These are phyloP conservation scores for Aureobasidium sp. DNA, from an alignment of 2,329 filamentous ascomycete genomes.

Conservation along the genomic window DNA sequence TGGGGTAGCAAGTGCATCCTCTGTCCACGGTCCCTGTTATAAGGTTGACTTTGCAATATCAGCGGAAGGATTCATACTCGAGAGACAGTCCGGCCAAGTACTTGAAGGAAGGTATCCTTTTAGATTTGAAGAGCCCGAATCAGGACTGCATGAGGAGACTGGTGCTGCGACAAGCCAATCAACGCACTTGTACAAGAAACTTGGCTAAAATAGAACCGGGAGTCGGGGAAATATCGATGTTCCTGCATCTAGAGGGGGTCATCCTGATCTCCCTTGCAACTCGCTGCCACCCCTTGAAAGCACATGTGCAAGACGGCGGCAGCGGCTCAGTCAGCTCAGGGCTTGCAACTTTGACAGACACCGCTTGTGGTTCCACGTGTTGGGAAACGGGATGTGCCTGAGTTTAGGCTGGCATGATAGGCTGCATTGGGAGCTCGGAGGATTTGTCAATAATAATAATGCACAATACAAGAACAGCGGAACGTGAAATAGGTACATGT, in stretches of 20 bases:
- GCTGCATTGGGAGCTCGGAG: background rate
- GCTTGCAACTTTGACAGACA: background rate
- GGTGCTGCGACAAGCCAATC: background rate
- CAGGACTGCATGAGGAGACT: background rate
- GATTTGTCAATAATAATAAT: background rate
- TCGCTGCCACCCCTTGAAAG: background rate
- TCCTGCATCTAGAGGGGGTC: background rate
- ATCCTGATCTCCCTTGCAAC: background rate
- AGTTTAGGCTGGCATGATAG: background rate
- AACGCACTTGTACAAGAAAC: background rate
- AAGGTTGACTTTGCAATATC: background rate
- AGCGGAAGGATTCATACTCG: slow-evolving; percentile 1
- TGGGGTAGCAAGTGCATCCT: background rate
- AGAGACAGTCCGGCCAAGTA: background rate
- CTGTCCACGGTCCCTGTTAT: background rate
- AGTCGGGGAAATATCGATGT: background rate
- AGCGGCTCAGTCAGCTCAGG: slow-evolving; percentile 1
- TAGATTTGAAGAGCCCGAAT: background rate
- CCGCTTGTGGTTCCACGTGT: background rate
- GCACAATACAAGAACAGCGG: background rate
- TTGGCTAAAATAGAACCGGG: slow-evolving; percentile 1
- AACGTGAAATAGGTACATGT: background rate
- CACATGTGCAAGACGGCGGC: background rate
- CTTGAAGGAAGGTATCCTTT: background rate
- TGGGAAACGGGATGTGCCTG: background rate